Base-by-base conservation (phyloP, 441 rosid species). In the Erodium texanum region DNA sequence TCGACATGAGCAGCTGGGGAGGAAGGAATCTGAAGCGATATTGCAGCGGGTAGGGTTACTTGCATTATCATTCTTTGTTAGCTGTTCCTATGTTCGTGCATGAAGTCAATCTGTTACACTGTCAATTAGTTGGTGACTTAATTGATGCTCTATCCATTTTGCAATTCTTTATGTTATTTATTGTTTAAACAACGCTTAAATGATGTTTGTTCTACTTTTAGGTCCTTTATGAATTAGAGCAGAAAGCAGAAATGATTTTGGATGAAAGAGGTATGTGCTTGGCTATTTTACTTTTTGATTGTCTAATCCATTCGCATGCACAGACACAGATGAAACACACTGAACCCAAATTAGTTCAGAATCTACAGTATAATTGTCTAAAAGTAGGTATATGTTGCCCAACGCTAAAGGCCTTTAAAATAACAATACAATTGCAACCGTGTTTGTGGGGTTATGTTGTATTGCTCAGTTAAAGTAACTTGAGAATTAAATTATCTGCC, bases 1-100 rank as follows among this genome's bases (percentile, higher is more conserved):
- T 76, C 87, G 93, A 70, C 99, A 94, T 78, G 99, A 94, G 78
- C 97, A 88, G 73, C 75, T 94, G 77, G 99, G 99, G 68, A 84
- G 99, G 78, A 92, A 85, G 83, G 99, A 94, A 75, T 83, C 97
- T 22, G 99, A 94, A 85, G 82, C 87, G 50, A 79, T 90, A 65
- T 80, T 94, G 58, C 99, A 94, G 74, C 86, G 98, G 86, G 99
- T 94, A 86, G 70, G 74, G 48, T 23, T 58, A 58, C 48, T 77
- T 48, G 54, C 54, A 48, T 48, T 48, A 3, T 48, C 18, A 3
- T n/a, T 48, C 18, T 15, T 15, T 15, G 54, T 15, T 3, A 48
- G n/a, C 15, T 48, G 3, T 48, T 48, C 54, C 18, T 15, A 48
- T 2, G n/a, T 48, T 14, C 18, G 18, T 15, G 18, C 18, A 48